Evolutionary conservation across 2,329 filamentous ascomycete genomes (phyloP).

Genomic region (Aaosphaeria arxii): DNA sequence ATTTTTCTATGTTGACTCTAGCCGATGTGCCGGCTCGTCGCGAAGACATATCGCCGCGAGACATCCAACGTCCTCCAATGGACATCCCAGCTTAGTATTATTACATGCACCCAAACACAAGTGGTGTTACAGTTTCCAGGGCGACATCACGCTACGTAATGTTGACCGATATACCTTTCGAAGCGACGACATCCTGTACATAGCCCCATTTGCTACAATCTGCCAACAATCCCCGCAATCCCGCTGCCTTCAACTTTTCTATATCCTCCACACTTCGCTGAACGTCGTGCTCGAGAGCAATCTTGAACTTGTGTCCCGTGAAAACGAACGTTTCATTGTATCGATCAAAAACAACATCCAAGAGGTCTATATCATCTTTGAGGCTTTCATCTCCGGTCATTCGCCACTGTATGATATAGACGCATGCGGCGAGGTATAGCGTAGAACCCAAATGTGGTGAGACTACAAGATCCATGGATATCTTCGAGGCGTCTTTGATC

Average conservation of each 20-base stretch:
- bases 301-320: slow-evolving; percentile 26
- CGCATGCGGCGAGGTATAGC: slow-evolving; percentile 20
- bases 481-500: slow-evolving; percentile 23
- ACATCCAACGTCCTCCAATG: no score
- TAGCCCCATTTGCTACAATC: slow-evolving; percentile 25
- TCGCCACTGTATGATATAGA: slow-evolving; percentile 27
- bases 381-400: slow-evolving; percentile 15
- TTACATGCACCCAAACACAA: no score
- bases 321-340: slow-evolving; percentile 22
- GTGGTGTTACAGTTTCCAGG: no score
- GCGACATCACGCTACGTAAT: no score
- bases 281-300: slow-evolving; percentile 20
- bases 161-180: not conserved
- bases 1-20: no score
- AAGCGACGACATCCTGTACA: slow-evolving; percentile 1
- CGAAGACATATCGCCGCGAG: no score
- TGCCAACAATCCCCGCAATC: slow-evolving; percentile 21
- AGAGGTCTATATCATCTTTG: slow-evolving; percentile 21
- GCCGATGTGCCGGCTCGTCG: no score
- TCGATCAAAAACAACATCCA: slow-evolving; percentile 24
- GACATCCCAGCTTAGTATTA: no score
- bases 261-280: slow-evolving; percentile 10
- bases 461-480: slow-evolving; percentile 22
- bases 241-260: slow-evolving; percentile 12
- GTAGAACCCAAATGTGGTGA: slow-evolving; percentile 19